These are phyloP conservation scores for Bolboschoenoplectus hybrid DNA, from an alignment of 202 grass and related monocot species.

Conservation along the genomic window DNA sequence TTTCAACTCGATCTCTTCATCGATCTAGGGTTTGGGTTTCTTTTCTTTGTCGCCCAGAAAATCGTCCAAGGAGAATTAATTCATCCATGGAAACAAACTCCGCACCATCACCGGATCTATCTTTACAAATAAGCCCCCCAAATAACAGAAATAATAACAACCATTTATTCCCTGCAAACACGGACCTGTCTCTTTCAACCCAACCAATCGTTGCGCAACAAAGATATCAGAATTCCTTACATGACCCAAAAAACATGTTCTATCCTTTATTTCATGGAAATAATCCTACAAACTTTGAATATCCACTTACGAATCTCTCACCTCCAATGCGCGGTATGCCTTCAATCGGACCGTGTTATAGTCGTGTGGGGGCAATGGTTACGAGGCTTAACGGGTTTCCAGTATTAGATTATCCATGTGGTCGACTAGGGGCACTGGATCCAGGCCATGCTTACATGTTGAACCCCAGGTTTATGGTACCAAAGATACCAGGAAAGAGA, in stretches of 20 bases:
- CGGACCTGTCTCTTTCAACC: constrained; percentile 34
- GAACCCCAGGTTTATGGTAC: constrained; percentile 31
- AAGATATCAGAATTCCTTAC: neutral
- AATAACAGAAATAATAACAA: constrained; percentile 32
- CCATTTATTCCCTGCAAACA: constrained; percentile 17
- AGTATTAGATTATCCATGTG: constrained; percentile 29
- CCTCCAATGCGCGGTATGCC: constrained; percentile 12
- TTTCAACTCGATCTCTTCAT: constrained; percentile 29
- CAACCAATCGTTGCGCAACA: constrained; percentile 23
- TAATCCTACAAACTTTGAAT: constrained; percentile 29
- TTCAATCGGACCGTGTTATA: constrained; percentile 32
- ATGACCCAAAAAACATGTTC: constrained; percentile 27
- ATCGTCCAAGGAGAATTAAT: neutral
- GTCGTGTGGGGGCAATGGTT: constrained; percentile 34
- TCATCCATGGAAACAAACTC: constrained; percentile 37
- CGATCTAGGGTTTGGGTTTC: neutral
- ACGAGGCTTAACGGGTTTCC: constrained; percentile 34
- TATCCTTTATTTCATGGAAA: constrained; percentile 36
- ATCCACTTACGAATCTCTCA: constrained; percentile 15
- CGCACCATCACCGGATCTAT: constrained; percentile 31
- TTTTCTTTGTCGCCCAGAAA: neutral
- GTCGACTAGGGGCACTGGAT: constrained; percentile 33
- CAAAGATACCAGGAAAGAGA: constrained; percentile 53
- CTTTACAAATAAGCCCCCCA: constrained; percentile 41
- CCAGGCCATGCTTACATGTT: constrained; percentile 35